Evolutionary conservation across 805 yeast species (phyloP), one percentile per base, ranked within the genome.

Genomic region (Candida rishiriensis): DNA sequence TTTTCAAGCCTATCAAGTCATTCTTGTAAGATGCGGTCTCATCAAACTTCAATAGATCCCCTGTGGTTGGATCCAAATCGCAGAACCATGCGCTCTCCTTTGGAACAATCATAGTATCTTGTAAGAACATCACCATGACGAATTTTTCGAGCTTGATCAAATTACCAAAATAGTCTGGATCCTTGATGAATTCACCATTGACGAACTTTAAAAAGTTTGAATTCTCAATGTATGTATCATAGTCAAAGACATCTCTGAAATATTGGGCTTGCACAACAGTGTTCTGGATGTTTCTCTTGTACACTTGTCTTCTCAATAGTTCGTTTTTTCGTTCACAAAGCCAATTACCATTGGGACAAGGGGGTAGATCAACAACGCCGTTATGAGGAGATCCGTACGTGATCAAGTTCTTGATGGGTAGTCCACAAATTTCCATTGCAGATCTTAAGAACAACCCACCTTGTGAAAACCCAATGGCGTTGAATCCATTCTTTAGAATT

Each of bases 301-400:
- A 86, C 1, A 85, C 77, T 50, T 81, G 88, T 34, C 61, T 62
- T 57, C 74, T 81, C 47, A 86, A 58, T 1, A 81, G 32, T 28
- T 60, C 65, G 56, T 85, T 85, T 43, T 79, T 67, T 30, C 65
- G 64, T 46, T 71, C 63, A 53, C 93, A 85, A 0, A 81, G 47
- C 81, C 85, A 80, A 54, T 81, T 83, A 5, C 61, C 52, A 11
- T 52, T 57, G 0, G 69, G 64, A 57, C 90, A 85, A 4, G 70
- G 61, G 0, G 90, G 89, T 30, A 85, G 65, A 46, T 86, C 91
- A 48, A 71, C 67, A 4, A 86, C 73, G 1, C 93, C 95, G 63
- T 81, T 74, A 55, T 86, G 95, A 0, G 95, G 95, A 1, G 88
- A 79, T 0, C 95, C 95, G 63, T 83, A 84, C 0, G 95, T 84